Evolutionary conservation across 768 basidiomycete species (phyloP), one percentile per base, ranked within the genome.

Genomic region (Agrocybe chaxingu): DNA sequence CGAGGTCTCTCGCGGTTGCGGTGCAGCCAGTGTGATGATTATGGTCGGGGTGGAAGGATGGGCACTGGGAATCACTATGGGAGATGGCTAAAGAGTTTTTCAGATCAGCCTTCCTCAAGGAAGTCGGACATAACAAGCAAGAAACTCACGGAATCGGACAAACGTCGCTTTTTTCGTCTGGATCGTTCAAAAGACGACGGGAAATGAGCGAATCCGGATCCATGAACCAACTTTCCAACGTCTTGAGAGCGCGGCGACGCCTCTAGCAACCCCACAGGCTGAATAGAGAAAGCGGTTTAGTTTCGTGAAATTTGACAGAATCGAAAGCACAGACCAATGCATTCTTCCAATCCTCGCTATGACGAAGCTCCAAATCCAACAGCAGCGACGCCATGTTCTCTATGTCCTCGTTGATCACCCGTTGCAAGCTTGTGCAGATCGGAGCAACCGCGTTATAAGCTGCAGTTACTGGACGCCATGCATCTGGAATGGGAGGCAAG

Each of bases 11-110:
- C 60, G 71, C 5, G 68, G 56, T 32, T 72, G 68, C 1, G 68
- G 50, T 3, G 68, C 63, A 59, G 78, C 79, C 3, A 74, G 73
- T 0, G 78, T 81, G 19, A 85, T 67, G 43, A 79, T 61, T 41
- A 83, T 82, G 3, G 65, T 74, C 2, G 82, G 82, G 31, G 73
- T 64, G 10, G 67, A 66, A 2, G 71, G 61, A 44, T 72, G 66
- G 5, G 66, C 52, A 42, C 62, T 62, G 31, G 56, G 62, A 42
- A 71, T 67, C 13, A 70, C 50, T 13, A 67, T 32, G 7, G 69
- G 66, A 31, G 58, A 29, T 12, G 51, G 8, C 8, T 4, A 10
- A 43, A 42, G 19, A 9, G 43, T 29, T 35, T 42, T 45, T 59
- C 38, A 31, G 34, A 13, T 31, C 31, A 52, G 32, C 16, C 13